These are phyloP conservation scores for Exophiala calicioides DNA, from an alignment of 2,329 filamentous ascomycete genomes.

Conservation along the genomic window DNA sequence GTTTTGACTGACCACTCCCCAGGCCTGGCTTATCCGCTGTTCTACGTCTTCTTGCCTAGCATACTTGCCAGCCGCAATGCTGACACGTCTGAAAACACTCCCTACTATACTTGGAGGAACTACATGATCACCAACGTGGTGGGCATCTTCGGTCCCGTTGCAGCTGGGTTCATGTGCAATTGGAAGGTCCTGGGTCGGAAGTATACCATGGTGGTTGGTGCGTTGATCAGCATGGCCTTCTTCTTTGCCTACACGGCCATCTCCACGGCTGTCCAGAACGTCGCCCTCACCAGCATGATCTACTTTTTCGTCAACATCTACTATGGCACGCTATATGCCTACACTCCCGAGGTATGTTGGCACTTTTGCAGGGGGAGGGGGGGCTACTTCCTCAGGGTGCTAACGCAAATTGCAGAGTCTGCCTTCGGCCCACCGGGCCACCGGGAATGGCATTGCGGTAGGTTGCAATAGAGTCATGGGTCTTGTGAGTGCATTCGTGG, in stretches of 20 bases:
- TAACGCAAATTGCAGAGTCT: slow-evolving; percentile 20
- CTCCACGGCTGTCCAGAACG: slow-evolving; percentile 60
- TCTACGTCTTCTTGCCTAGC: slow-evolving; percentile 68
- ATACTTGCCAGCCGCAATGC: slow-evolving; percentile 59
- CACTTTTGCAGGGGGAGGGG: neutral
- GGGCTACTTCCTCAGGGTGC: too few relatives aligned
- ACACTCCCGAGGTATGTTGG: slow-evolving; percentile 72
- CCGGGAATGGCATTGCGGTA: slow-evolving; percentile 72
- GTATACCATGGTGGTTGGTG: slow-evolving; percentile 67
- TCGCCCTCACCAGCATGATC: slow-evolving; percentile 69
- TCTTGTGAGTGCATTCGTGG: slow-evolving; percentile 65
- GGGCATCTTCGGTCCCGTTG: slow-evolving; percentile 70
- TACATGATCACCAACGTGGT: slow-evolving; percentile 74
- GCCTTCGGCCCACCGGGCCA: slow-evolving; percentile 68
- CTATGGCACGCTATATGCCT: slow-evolving; percentile 74
- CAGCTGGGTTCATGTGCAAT: slow-evolving; percentile 72
- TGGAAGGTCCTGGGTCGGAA: slow-evolving; percentile 68
- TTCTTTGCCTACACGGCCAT: slow-evolving; percentile 76
- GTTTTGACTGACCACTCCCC: too few relatives aligned
- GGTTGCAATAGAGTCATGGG: slow-evolving; percentile 73
- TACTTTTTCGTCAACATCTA: slow-evolving; percentile 67
- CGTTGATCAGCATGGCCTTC: slow-evolving; percentile 63
- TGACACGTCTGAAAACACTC: slow-evolving; percentile 71
- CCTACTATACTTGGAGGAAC: slow-evolving; percentile 75
- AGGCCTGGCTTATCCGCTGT: slow-evolving; percentile 62